Percentiles rank a stretch among this genome's conserved stretches.
phyloP scores from a whole-genome alignment of 331 rosid genomes.

The Malus hybrid region DNA sequence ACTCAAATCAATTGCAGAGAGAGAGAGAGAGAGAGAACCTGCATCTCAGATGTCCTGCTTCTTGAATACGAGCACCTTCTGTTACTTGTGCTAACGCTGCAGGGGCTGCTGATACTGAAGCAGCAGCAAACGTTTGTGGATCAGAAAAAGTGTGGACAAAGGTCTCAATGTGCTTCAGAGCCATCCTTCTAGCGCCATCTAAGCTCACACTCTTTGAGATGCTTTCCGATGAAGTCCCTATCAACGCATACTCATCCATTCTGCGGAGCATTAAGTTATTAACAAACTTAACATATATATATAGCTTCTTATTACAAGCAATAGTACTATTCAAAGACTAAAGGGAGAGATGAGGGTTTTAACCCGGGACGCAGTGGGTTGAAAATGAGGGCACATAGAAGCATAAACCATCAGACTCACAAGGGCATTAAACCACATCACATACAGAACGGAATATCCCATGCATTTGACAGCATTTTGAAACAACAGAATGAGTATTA shows the following conservation, averaged over 20 bases:
- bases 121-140: conserved; percentile 80
- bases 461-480: neutral
- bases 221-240: conserved; percentile 66
- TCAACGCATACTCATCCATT: conserved; percentile 86
- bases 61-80: conserved; percentile 89
- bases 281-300: neutral
- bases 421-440: neutral
- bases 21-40: conserved; percentile 38
- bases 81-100: conserved; percentile 91
- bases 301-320: too few species aligned
- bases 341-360: too few species aligned
- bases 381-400: too few species aligned
- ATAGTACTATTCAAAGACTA: too few species aligned
- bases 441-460: neutral
- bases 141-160: conserved; percentile 81
- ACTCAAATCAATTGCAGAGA: too few species aligned
- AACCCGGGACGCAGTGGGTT: too few species aligned
- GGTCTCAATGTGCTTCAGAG: conserved; percentile 85
- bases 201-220: conserved; percentile 78
- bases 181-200: conserved; percentile 93
- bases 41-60: conserved; percentile 99
- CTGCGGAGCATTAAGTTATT: conserved; percentile 37
- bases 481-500: neutral
- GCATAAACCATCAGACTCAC: neutral
- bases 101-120: conserved; percentile 84